phyloP scores from a whole-genome alignment of 352 stramenopile genomes.

The Achlya hypogyna region DNA sequence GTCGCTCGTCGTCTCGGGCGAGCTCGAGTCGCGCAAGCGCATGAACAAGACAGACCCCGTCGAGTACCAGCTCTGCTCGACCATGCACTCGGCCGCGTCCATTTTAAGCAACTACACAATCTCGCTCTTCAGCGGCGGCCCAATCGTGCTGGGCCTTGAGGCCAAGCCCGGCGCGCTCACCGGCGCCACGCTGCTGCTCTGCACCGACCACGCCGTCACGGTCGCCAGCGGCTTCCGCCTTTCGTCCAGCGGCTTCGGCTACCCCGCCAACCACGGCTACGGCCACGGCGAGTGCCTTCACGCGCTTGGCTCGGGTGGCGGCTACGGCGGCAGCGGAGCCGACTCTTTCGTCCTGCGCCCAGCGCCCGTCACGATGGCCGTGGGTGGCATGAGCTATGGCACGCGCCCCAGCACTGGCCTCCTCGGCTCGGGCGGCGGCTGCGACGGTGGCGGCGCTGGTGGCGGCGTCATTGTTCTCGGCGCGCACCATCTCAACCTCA shows the following conservation, averaged over 20 bases:
- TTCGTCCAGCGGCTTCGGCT: conserved; percentile 48
- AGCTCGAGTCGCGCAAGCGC: conserved; percentile 32
- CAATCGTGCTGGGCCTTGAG: conserved; percentile 41
- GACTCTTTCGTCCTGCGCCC: conserved; percentile 50
- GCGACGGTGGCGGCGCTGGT: conserved; percentile 50
- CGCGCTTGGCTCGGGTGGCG: conserved; percentile 53
- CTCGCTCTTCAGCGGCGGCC: conserved; percentile 35
- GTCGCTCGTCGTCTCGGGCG: conserved; percentile 31
- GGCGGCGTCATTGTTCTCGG: conserved; percentile 62
- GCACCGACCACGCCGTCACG: conserved; percentile 38
- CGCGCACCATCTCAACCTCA: conserved; percentile 42
- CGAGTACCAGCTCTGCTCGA: conserved; percentile 33
- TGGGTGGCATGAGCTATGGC: conserved; percentile 56
- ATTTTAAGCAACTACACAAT: conserved; percentile 52
- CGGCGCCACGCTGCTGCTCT: conserved; percentile 52
- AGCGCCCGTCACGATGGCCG: conserved; percentile 41
- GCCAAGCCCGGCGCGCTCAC: conserved; percentile 26
- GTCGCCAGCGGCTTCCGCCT: conserved; percentile 36
- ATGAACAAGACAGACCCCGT: conserved; percentile 26
- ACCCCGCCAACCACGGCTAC: conserved; percentile 51
- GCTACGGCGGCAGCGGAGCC: conserved; percentile 58
- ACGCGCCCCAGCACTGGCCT: conserved; percentile 53
- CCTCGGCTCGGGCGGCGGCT: conserved; percentile 62
- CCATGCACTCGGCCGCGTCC: background rate
- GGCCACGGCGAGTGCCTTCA: conserved; percentile 45